Percentiles rank a stretch among this genome's conserved stretches.
phyloP scores from a whole-genome alignment of 1,284 basidiomycete genomes.

The Ustilago nuda region DNA sequence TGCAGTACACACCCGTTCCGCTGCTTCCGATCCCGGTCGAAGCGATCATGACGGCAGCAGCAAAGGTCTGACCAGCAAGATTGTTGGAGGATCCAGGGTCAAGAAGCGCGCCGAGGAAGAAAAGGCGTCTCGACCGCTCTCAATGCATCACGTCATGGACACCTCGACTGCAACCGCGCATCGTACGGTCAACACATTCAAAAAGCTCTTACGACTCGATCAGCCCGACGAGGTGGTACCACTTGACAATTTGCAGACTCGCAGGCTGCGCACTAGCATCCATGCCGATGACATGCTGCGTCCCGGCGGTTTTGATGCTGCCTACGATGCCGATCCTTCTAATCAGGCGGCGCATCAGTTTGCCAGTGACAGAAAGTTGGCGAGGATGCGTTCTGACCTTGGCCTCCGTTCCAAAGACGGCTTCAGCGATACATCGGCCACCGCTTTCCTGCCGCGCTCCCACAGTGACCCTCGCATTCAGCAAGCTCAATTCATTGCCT shows the following conservation, averaged over 20 bases:
- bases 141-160: slow-evolving; percentile 37
- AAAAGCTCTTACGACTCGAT: slow-evolving; percentile 71
- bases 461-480: slow-evolving; percentile 80
- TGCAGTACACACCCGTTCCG: slow-evolving; percentile 67
- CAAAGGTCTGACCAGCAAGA: slow-evolving; percentile 35
- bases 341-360: slow-evolving; percentile 66
- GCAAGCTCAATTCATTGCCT: slow-evolving; percentile 86
- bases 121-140: slow-evolving; percentile 26
- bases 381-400: slow-evolving; percentile 63
- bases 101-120: slow-evolving; percentile 29
- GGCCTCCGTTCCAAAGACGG: slow-evolving; percentile 51
- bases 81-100: slow-evolving; percentile 42
- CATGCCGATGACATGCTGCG: slow-evolving; percentile 50
- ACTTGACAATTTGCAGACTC: slow-evolving; percentile 70
- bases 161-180: slow-evolving; percentile 37
- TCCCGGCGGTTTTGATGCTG: slow-evolving; percentile 1
- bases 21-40: slow-evolving; percentile 18
- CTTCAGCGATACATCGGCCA: slow-evolving; percentile 39
- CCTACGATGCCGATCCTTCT: slow-evolving; percentile 42
- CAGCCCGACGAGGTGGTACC: slow-evolving; percentile 76
- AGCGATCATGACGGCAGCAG: slow-evolving; percentile 24
- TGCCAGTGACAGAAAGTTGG: slow-evolving; percentile 78
- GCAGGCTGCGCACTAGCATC: slow-evolving; percentile 54
- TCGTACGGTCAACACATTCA: slow-evolving; percentile 46
- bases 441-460: slow-evolving; percentile 67